phyloP scores from a whole-genome alignment of 176 grass and related monocot genomes.

The Tuctoria greenei region DNA sequence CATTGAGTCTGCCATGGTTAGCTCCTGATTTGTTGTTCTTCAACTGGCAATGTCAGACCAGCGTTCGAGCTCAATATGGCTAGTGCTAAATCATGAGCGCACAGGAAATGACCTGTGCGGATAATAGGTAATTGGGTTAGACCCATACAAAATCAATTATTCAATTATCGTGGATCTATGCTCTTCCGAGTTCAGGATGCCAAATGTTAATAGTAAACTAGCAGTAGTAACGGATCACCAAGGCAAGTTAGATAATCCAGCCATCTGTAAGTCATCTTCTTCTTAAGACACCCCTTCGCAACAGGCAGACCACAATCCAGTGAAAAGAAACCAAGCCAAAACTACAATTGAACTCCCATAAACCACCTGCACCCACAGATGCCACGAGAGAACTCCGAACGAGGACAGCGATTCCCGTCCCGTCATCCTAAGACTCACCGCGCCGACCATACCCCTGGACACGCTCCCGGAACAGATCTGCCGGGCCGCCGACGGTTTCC shows the following conservation, averaged over 20 bases:
- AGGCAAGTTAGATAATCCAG: neutral
- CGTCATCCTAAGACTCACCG: neutral
- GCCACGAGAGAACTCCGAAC: neutral
- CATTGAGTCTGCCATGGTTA: constrained; percentile 70
- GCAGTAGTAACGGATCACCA: neutral
- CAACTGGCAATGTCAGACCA: constrained; percentile 19
- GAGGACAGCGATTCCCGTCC: neutral
- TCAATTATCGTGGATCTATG: neutral
- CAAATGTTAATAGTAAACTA: neutral
- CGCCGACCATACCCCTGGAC: neutral
- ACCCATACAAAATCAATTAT: neutral
- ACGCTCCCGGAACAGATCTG: neutral
- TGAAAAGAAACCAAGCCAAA: neutral
- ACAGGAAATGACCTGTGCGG: constrained; percentile 34
- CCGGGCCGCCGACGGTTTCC: neutral
- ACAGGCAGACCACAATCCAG: neutral
- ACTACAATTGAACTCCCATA: neutral
- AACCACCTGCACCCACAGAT: neutral
- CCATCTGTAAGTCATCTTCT: neutral
- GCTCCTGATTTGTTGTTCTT: neutral
- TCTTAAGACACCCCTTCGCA: neutral
- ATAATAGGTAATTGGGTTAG: neutral
- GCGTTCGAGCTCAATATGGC: constrained; percentile 6
- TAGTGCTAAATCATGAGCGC: constrained; percentile 38
- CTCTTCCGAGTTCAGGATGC: neutral